Evolutionary conservation across 441 rosid genomes (phyloP).

Genomic region (Corymbia citriodora): DNA sequence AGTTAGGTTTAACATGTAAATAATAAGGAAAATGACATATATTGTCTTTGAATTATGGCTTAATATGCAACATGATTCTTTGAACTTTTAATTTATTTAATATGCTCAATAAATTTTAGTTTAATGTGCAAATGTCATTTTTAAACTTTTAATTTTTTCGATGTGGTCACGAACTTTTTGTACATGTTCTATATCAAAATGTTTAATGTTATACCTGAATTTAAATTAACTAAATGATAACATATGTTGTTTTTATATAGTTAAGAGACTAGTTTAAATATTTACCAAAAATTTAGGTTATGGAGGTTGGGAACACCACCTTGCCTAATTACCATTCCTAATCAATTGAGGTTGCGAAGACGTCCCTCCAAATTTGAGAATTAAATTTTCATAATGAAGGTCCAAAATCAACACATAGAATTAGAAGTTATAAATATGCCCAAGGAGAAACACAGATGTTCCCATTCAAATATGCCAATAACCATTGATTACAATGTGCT

Average conservation of each 20-base stretch:
- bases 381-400: not conserved
- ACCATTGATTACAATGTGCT: not conserved
- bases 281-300: not conserved
- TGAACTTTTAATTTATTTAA: no score
- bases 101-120: accelerated
- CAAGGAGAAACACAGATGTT: not conserved
- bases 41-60: no score
- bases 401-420: not conserved
- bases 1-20: not conserved
- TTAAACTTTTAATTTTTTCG: no score
- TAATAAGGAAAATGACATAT: no score
- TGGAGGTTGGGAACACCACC: accelerated
- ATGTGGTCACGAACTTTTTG: accelerated
- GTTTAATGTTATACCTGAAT: no score
- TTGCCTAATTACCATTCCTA: not conserved
- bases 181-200: not conserved
- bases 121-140: accelerated
- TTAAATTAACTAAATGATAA: not conserved
- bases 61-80: accelerated
- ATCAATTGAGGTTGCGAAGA: accelerated
- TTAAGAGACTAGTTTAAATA: no score
- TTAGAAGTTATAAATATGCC: not conserved
- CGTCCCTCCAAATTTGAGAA: accelerated
- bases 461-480: not conserved
- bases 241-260: no score